Percentiles rank a stretch among this genome's conserved stretches.
phyloP scores from a whole-genome alignment of 2,329 filamentous ascomycete species.

The Microthyrium microscopicum region DNA sequence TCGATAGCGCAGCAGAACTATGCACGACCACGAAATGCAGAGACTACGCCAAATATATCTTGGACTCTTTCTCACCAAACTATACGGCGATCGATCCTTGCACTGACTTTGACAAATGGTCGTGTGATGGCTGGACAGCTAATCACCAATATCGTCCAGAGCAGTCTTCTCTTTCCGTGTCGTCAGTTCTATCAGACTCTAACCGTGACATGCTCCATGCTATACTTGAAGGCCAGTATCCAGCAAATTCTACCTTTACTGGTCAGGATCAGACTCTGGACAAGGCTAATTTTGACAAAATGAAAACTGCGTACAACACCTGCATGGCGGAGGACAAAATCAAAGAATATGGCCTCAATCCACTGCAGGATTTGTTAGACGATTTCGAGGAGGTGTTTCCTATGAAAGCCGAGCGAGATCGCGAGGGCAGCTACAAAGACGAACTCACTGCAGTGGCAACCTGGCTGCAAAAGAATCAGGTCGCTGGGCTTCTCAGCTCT shows the following conservation, averaged over 20 bases:
- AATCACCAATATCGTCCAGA: not conserved
- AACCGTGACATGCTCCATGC: not conserved
- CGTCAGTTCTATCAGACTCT: not conserved
- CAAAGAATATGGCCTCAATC: slow-evolving; percentile 35
- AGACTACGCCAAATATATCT: slow-evolving; percentile 23
- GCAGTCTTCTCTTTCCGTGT: not conserved
- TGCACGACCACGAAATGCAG: too few species aligned
- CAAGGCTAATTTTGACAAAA: slow-evolving; percentile 46
- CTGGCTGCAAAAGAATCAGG: not conserved
- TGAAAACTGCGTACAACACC: slow-evolving; percentile 46
- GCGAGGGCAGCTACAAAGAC: not conserved
- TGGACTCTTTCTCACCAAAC: slow-evolving; percentile 44
- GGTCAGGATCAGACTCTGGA: slow-evolving; percentile 18
- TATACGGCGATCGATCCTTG: slow-evolving; percentile 51
- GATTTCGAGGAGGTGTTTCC: slow-evolving; percentile 13
- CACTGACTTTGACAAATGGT: slow-evolving; percentile 49
- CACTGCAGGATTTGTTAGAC: slow-evolving; percentile 38
- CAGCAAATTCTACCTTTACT: slow-evolving; percentile 3
- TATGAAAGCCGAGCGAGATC: slow-evolving; percentile 8
- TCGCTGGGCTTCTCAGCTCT: not conserved
- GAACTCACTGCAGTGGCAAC: not conserved
- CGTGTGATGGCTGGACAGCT: slow-evolving; percentile 28
- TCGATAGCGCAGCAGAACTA: too few species aligned
- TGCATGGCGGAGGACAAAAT: slow-evolving; percentile 47
- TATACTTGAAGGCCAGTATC: slow-evolving; percentile 6